Evolutionary conservation across 2,329 filamentous ascomycete species (phyloP).

Genomic region (Ophiostoma australiae): DNA sequence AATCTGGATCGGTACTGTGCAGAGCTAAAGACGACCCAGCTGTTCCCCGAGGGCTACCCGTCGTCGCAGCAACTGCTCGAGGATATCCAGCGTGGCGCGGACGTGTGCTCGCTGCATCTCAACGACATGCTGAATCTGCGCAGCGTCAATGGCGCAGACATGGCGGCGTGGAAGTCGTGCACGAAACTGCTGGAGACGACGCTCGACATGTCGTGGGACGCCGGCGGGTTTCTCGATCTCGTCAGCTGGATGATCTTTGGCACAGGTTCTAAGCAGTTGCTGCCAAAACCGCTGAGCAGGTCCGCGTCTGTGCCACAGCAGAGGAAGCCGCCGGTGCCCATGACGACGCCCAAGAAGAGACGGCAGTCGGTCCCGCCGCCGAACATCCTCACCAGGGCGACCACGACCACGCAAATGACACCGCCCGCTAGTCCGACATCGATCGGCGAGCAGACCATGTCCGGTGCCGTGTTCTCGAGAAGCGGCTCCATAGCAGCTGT

Average conservation of each 20-base stretch:
- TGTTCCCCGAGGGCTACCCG: background rate
- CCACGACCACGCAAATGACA: background rate
- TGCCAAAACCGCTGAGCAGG: background rate
- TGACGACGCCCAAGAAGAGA: background rate
- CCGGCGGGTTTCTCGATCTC: conserved; percentile 4
- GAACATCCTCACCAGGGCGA: conserved; percentile 3
- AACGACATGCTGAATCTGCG: background rate
- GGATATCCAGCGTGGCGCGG: background rate
- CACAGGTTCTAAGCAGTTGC: background rate
- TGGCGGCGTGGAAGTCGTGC: background rate
- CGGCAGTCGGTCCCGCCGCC: background rate
- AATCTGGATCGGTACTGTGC: background rate
- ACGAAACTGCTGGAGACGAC: background rate
- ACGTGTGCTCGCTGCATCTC: background rate
- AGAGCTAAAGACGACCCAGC: background rate
- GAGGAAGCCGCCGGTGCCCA: background rate
- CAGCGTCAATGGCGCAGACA: background rate
- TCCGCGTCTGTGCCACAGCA: background rate
- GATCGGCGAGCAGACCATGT: background rate
- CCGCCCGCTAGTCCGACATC: background rate
- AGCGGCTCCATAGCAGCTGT: background rate
- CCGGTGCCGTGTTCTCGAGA: background rate
- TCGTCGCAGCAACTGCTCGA: background rate
- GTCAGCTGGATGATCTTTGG: conserved; percentile 12
- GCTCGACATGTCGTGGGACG: conserved; percentile 6